A percentile compares a stretch with the other conserved stretches of the same genome.
These are phyloP conservation scores for Yarrowia yakushimensis DNA, from an alignment of 805 yeast species.

Conservation along the genomic window DNA sequence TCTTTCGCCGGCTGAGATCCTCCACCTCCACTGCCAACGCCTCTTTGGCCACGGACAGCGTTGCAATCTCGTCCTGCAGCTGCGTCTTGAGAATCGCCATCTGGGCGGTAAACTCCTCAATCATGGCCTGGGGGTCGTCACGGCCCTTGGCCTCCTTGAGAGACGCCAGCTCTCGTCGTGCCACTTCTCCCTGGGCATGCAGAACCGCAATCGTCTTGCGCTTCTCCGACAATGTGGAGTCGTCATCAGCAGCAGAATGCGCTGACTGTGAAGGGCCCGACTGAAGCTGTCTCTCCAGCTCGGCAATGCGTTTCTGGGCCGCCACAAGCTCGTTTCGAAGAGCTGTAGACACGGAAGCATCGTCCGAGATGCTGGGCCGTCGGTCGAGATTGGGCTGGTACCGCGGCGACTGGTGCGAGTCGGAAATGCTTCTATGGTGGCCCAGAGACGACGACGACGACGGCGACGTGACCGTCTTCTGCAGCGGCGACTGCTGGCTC, in stretches of 20 bases:
- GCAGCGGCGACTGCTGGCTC: not conserved
- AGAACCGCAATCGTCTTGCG: slow-evolving; percentile 39
- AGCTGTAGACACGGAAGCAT: not conserved
- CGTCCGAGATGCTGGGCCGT: not conserved
- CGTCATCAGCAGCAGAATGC: slow-evolving; percentile 20
- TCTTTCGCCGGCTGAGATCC: slow-evolving; percentile 33
- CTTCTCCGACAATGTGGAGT: slow-evolving; percentile 32
- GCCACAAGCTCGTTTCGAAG: slow-evolving; percentile 32
- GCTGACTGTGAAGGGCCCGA: slow-evolving; percentile 13
- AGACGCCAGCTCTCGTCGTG: slow-evolving; percentile 43
- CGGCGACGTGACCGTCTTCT: not conserved
- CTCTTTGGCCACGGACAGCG: slow-evolving; percentile 35
- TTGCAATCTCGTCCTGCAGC: slow-evolving; percentile 47
- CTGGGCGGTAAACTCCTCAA: slow-evolving; percentile 42
- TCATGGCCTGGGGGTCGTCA: slow-evolving; percentile 37
- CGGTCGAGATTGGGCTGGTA: not conserved
- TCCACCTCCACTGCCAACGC: slow-evolving; percentile 35
- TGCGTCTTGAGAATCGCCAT: slow-evolving; percentile 48
- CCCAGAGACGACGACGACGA: not conserved
- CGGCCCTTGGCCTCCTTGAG: slow-evolving; percentile 42
- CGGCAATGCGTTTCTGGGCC: slow-evolving; percentile 34
- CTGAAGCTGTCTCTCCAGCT: slow-evolving; percentile 32
- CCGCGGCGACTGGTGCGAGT: slow-evolving; percentile 14
- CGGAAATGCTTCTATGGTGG: slow-evolving; percentile 11
- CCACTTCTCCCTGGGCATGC: slow-evolving; percentile 36